Evolutionary conservation across 2,329 filamentous ascomycete species (phyloP).

Genomic region (Clarireedia sp.): DNA sequence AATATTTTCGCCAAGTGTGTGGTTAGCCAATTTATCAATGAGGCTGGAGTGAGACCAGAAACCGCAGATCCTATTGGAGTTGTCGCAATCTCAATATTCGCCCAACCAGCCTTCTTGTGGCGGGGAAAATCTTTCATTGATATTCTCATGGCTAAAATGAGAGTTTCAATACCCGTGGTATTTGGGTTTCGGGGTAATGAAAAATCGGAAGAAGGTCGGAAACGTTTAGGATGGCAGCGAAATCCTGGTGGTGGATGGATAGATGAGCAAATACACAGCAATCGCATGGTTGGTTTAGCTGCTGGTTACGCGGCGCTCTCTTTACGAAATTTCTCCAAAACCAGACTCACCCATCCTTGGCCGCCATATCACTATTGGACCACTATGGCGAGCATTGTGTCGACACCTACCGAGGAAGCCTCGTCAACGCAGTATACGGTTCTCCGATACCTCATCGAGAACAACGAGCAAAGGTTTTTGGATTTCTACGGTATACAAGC

Average conservation of each 20-base stretch:
- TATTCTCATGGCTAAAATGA: conserved; percentile 80
- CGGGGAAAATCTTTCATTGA: conserved; percentile 64
- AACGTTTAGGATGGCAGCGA: conserved; percentile 66
- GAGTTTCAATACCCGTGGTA: conserved; percentile 71
- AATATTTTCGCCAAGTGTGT: conserved; percentile 69
- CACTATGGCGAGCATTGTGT: conserved; percentile 66
- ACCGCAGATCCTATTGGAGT: conserved; percentile 75
- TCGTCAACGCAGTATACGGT: conserved; percentile 69
- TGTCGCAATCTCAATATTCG: conserved; percentile 66
- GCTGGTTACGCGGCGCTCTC: conserved; percentile 79
- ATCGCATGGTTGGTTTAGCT: conserved; percentile 76
- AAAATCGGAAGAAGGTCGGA: conserved; percentile 58
- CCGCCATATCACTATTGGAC: conserved; percentile 79
- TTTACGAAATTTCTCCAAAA: conserved; percentile 71
- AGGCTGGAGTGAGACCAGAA: conserved; percentile 55
- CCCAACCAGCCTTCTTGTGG: conserved; percentile 57
- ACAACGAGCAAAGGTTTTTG: conserved; percentile 68
- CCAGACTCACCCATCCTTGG: conserved; percentile 60
- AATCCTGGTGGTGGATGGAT: conserved; percentile 42
- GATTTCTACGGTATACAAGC: conserved; percentile 73
- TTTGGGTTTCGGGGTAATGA: conserved; percentile 78
- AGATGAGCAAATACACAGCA: conserved; percentile 64
- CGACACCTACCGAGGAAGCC: conserved; percentile 58
- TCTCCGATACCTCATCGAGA: conserved; percentile 62
- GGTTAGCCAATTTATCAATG: conserved; percentile 60